These are phyloP conservation scores for Lathyrus aphaca DNA, from an alignment of 306 rosid genomes.

Conservation along the genomic window DNA sequence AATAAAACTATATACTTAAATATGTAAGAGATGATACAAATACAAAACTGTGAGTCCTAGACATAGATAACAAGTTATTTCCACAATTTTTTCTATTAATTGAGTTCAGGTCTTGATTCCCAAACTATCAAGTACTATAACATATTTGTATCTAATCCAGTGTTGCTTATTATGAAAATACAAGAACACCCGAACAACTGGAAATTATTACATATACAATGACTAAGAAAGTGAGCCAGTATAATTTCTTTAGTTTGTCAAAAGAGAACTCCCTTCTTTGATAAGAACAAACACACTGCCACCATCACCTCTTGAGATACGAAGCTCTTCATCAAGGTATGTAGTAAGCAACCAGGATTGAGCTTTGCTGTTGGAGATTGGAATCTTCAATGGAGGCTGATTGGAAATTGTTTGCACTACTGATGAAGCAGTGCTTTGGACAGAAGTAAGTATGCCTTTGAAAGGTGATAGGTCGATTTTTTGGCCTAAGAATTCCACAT, in stretches of 20 bases:
- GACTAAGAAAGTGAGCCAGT: neutral
- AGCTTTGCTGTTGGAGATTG: slow-evolving; percentile 60
- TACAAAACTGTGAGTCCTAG: neutral
- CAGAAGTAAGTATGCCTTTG: slow-evolving; percentile 68
- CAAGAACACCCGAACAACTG: neutral
- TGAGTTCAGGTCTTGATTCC: neutral
- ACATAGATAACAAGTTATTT: neutral
- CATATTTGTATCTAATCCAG: neutral
- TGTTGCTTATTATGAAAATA: neutral
- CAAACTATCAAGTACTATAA: neutral
- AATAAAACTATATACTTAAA: no score
- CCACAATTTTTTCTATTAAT: neutral
- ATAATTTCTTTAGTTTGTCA: slow-evolving; percentile 35
- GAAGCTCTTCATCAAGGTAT: slow-evolving; percentile 79
- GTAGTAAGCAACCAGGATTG: slow-evolving; percentile 89
- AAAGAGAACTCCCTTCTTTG: slow-evolving; percentile 80
- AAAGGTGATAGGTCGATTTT: slow-evolving; percentile 77
- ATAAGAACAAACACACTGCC: slow-evolving; percentile 84
- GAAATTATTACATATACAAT: slow-evolving; percentile 11
- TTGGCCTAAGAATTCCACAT: slow-evolving; percentile 82
- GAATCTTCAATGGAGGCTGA: slow-evolving; percentile 76
- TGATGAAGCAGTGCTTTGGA: slow-evolving; percentile 80
- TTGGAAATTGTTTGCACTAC: slow-evolving; percentile 74
- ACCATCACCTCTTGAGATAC: slow-evolving; percentile 76
- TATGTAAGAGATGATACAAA: neutral